These are phyloP conservation scores for Botryosphaeria agaves DNA, from an alignment of 2,329 filamentous ascomycete genomes.

Conservation along the genomic window DNA sequence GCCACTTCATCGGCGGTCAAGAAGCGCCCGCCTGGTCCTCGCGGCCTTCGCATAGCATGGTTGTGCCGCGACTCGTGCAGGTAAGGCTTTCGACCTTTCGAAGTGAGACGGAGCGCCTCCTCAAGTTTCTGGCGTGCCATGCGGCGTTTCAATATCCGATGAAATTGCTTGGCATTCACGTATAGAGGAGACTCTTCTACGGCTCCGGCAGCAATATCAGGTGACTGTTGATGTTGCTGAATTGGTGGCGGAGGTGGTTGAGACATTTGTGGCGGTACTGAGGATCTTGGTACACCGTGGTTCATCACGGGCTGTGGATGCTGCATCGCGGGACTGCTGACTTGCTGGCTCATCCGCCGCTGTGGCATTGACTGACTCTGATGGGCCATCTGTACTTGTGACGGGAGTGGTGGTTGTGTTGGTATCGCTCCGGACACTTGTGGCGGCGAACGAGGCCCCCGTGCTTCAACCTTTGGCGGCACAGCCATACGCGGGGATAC, in stretches of 20 bases:
- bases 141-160: constrained; percentile 85
- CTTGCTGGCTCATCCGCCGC: constrained; percentile 23
- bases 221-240: constrained; percentile 57
- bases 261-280: constrained; percentile 32
- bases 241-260: constrained; percentile 34
- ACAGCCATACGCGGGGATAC: constrained; percentile 65
- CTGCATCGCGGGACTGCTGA: constrained; percentile 33
- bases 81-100: constrained; percentile 91
- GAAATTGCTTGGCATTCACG: constrained; percentile 97
- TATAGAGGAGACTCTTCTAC: constrained; percentile 89
- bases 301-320: constrained; percentile 62
- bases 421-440: constrained; percentile 42
- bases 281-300: constrained; percentile 33
- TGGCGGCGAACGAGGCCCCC: constrained; percentile 55
- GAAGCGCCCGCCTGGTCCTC: constrained; percentile 88
- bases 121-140: constrained; percentile 88
- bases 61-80: constrained; percentile 95
- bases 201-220: constrained; percentile 54
- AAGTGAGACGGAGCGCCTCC: constrained; percentile 78
- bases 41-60: constrained; percentile 88
- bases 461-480: constrained; percentile 49
- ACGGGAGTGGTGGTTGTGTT: constrained; percentile 12
- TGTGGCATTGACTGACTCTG: constrained; percentile 15
- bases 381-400: constrained; percentile 22
- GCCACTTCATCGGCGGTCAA: constrained; percentile 92